Evolutionary conservation across 371 early-diverging fungal species (phyloP), one percentile per base, ranked within the genome.

Genomic region (Mucor indicus): DNA sequence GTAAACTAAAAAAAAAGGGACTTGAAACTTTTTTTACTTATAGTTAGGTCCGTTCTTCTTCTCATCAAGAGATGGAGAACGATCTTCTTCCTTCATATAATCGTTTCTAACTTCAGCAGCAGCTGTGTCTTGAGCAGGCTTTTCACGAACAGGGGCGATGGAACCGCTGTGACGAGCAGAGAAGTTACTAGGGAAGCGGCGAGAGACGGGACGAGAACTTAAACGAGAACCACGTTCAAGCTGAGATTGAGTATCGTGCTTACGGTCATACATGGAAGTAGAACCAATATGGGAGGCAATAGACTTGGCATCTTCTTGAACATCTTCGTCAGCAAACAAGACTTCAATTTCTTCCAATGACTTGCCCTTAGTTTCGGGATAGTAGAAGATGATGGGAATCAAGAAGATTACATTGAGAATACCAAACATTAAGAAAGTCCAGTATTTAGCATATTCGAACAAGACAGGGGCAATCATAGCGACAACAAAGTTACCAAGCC

Each of bases 321-420:
- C 32, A 22, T 69, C 65, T 25, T 58, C 44, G 7, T 50, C 44
- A 13, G 69, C 64, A 52, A 83, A 83, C 16, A 82, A 61, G 24
- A 71, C 60, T 37, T 83, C 83, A 50, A 83, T 72, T 51, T 79
- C 66, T 61, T 83, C 83, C 39, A 82, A 54, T 10, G 81, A 72
- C 38, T 60, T 64, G 21, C 80, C 76, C 32, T 67, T 77, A 21
- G 81, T 81, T 54, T 83, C 83, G n/a, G 72, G 72, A 21, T 72
- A 60, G 42, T 59, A 64, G 20, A 57, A 60, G 72, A 74, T 41
- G 16, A 87, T 71, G 33, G 79, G 70, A 22, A 66, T 47, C 15
- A 64, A 55, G 13, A 67, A 56, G 20, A 75, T 42, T 30, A 60
- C 44, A 41, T 67, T 67, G 36, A 72, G 55, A 19, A 61, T 58